Evolutionary conservation across 768 basidiomycete species (phyloP).

Genomic region (Tricholoma matsutake): DNA sequence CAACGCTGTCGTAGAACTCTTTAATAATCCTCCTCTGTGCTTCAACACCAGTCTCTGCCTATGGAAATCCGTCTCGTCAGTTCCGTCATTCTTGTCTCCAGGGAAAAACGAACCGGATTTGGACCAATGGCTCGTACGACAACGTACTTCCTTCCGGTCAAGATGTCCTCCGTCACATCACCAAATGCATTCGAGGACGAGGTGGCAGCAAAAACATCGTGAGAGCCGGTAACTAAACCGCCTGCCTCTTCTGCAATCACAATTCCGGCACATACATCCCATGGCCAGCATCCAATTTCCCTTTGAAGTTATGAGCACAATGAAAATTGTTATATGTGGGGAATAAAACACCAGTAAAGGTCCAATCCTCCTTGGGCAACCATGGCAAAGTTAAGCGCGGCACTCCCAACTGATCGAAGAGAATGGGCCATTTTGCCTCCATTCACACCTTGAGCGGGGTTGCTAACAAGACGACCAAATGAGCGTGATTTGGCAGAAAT

Average conservation of each 20-base stretch:
- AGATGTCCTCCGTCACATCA: constrained; percentile 63
- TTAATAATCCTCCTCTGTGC: constrained; percentile 77
- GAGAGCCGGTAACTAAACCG: constrained; percentile 70
- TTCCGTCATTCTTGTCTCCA: neutral
- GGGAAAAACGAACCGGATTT: constrained; percentile 38
- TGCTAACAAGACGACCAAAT: constrained; percentile 73
- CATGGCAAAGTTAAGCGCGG: constrained; percentile 76
- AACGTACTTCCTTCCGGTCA: constrained; percentile 78
- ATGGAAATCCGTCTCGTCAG: neutral
- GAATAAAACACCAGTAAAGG: constrained; percentile 70
- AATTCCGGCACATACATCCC: constrained; percentile 91
- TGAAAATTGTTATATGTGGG: constrained; percentile 1
- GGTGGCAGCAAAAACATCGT: constrained; percentile 41
- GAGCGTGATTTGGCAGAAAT: constrained; percentile 61
- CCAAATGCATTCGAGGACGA: constrained; percentile 42
- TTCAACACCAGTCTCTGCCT: constrained; percentile 62
- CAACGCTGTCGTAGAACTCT: constrained; percentile 84
- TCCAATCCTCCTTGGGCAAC: constrained; percentile 90
- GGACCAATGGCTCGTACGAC: constrained; percentile 71
- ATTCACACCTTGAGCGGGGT: constrained; percentile 55
- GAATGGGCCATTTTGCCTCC: constrained; percentile 86
- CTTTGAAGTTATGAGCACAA: constrained; percentile 28
- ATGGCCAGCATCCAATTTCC: constrained; percentile 82
- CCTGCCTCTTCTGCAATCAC: constrained; percentile 93
- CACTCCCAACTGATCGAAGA: constrained; percentile 78